Evolutionary conservation across 2,329 filamentous ascomycete species (phyloP).

Genomic region (Volutella citrinella): DNA sequence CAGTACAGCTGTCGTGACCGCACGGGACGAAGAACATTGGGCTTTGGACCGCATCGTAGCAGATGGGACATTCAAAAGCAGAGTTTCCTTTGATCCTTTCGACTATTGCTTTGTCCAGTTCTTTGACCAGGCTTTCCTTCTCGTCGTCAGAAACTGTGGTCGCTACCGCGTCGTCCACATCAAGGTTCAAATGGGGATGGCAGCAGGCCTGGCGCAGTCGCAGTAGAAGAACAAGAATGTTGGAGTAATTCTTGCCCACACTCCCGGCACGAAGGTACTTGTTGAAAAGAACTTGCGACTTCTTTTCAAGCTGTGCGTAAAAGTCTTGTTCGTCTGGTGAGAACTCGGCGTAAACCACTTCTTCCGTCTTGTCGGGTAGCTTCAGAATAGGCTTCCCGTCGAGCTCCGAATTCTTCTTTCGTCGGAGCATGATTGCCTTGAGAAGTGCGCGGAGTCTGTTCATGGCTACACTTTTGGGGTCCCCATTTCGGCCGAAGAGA

Average conservation of each 20-base stretch:
- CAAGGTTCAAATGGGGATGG: conserved; percentile 29
- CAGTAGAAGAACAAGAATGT: conserved; percentile 76
- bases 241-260: conserved; percentile 69
- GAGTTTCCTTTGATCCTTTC: conserved; percentile 58
- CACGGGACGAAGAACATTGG: conserved; percentile 79
- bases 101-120: conserved; percentile 59
- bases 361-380: conserved; percentile 73
- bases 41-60: conserved; percentile 72
- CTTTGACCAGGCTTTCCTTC: conserved; percentile 60
- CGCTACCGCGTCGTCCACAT: conserved; percentile 31
- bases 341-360: conserved; percentile 71
- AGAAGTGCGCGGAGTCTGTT: conserved; percentile 69
- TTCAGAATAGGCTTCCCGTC: conserved; percentile 79
- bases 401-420: conserved; percentile 75
- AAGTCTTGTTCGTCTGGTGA: conserved; percentile 70
- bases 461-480: conserved; percentile 64
- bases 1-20: conserved; percentile 74
- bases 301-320: conserved; percentile 70
- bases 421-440: conserved; percentile 76
- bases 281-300: conserved; percentile 70
- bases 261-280: conserved; percentile 68
- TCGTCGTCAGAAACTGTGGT: conserved; percentile 42
- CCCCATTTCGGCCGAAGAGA: conserved; percentile 35
- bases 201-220: conserved; percentile 73
- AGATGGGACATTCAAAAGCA: conserved; percentile 77